Conservation (phyloP, 2,329 filamentous ascomycete genomes). For the Alternaria postmessia region DNA sequence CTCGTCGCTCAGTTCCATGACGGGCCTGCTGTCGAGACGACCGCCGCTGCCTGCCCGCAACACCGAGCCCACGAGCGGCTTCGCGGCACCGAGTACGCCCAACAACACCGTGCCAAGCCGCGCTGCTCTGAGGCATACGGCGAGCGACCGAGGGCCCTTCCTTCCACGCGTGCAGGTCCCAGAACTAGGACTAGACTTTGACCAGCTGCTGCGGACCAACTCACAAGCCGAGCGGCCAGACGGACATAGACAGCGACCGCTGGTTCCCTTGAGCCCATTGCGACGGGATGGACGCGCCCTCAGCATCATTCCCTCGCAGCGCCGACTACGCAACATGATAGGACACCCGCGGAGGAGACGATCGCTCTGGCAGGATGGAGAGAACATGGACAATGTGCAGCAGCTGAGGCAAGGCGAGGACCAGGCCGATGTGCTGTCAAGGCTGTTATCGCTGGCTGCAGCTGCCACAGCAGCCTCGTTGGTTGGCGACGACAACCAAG, state of each 20-base stretch:
- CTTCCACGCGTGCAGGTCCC: constrained; percentile 45
- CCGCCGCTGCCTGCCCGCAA: constrained; percentile 31
- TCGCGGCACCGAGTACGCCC: constrained; percentile 26
- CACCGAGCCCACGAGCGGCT: constrained; percentile 21
- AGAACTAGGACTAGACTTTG: constrained; percentile 51
- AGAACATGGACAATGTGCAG: constrained; percentile 38
- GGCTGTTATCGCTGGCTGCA: constrained; percentile 69
- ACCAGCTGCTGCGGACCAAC: constrained; percentile 38
- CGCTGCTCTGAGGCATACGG: constrained; percentile 31
- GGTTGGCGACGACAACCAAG: constrained; percentile 66
- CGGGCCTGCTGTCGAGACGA: constrained; percentile 41
- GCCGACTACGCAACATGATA: constrained; percentile 53
- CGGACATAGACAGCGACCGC: constrained; percentile 28
- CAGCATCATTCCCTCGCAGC: constrained; percentile 48
- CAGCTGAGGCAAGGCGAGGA: constrained; percentile 63
- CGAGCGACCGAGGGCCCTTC: constrained; percentile 43
- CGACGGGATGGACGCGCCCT: constrained; percentile 45
- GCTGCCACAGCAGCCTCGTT: constrained; percentile 71
- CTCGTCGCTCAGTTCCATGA: constrained; percentile 48
- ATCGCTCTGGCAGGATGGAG: constrained; percentile 52
- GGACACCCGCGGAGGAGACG: constrained; percentile 60
- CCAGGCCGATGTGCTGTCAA: constrained; percentile 68
- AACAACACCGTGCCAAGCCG: constrained; percentile 27
- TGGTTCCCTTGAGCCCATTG: constrained; percentile 27
- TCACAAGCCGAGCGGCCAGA: constrained; percentile 28